A percentile compares a stretch with the other conserved stretches of the same genome.
phyloP scores from a whole-genome alignment of 768 basidiomycete species.

The Nidularia pulvinata region DNA sequence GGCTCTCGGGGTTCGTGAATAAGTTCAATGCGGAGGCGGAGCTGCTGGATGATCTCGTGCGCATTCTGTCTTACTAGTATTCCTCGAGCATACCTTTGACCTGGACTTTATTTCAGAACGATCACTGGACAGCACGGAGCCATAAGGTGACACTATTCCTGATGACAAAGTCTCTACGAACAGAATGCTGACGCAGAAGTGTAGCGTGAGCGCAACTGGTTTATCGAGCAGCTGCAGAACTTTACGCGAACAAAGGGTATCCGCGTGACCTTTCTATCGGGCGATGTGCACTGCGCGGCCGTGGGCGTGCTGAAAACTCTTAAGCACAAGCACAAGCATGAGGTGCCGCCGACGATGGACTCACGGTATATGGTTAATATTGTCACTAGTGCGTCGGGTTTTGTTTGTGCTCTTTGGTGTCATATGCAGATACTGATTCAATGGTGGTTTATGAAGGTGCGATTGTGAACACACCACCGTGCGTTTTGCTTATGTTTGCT shows the following conservation, averaged over 20 bases:
- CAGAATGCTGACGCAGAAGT: too few species aligned
- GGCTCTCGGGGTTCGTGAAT: conserved; percentile 80
- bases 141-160: conserved; percentile 66
- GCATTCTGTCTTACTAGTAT: conserved; percentile 10
- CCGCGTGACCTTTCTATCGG: conserved; percentile 85
- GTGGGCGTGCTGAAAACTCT: conserved; percentile 79
- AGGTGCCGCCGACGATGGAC: conserved; percentile 57
- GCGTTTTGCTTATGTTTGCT: conserved; percentile 21
- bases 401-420: neutral
- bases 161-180: too few species aligned
- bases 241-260: conserved; percentile 61
- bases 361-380: conserved; percentile 91
- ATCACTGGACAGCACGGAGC: conserved; percentile 86
- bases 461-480: conserved; percentile 95
- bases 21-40: conserved; percentile 94
- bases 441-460: conserved; percentile 48
- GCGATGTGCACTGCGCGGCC: conserved; percentile 93
- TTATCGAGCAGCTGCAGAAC: conserved; percentile 78
- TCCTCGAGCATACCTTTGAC: neutral
- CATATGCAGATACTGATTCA: neutral
- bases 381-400: conserved; percentile 60
- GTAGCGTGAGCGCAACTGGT: conserved; percentile 89
- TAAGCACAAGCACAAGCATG: conserved; percentile 42
- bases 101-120: too few species aligned
- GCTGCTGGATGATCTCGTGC: conserved; percentile 87